Evolutionary conservation across 2,329 filamentous ascomycete genomes (phyloP), one percentile per base, ranked within the genome.

Genomic region (Cryphonectria japonica): DNA sequence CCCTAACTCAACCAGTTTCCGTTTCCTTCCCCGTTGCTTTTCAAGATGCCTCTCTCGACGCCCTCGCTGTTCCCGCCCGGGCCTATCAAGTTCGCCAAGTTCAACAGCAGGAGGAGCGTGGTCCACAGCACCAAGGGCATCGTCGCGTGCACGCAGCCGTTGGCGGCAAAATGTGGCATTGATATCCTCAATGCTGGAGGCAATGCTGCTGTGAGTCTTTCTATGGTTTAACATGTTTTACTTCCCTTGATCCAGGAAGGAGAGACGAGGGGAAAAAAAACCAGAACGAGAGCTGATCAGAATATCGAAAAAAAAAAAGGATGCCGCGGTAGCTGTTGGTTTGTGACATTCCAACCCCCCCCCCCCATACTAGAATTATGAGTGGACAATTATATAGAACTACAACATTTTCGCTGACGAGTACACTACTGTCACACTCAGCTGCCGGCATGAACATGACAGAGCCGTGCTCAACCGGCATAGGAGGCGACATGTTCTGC

Each of bases 401-500:
- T 19, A n/a, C 19, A 8, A 50, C 19, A n/a, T 7, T 22, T 50
- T 43, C 32, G 16, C 54, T 46, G 32, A 52, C 39, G 22, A 50
- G 16, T 19, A 22, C n/a, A 4, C 22, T 34, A 34, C 39, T 11
- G n/a, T 5, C 5, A 6, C 2, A 13, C 43, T 4, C 71, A 93
- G 95, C 96, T 61, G 96, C 96, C 43, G 94, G 91, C 6, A 85
- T 99, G 70, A 98, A 98, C 82, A 88, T 98, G 78, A 97, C 95
- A 0, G 96, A 99, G 79, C 96, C 96, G 9, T 90, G 91, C 71
- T 96, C 93, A 7, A 98, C 96, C 0, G 96, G 96, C 57, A 98
- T 99, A 72, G 96, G 96, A 70, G 96, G 96, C 73, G 96, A 99
- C 82, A 94, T 97, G 90, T 99, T 98, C 83, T 95, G 95, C 80